A percentile compares a stretch with the other conserved stretches of the same genome.
phyloP scores from a whole-genome alignment of 2,329 filamentous ascomycete genomes.

The Fusarium chaquense region DNA sequence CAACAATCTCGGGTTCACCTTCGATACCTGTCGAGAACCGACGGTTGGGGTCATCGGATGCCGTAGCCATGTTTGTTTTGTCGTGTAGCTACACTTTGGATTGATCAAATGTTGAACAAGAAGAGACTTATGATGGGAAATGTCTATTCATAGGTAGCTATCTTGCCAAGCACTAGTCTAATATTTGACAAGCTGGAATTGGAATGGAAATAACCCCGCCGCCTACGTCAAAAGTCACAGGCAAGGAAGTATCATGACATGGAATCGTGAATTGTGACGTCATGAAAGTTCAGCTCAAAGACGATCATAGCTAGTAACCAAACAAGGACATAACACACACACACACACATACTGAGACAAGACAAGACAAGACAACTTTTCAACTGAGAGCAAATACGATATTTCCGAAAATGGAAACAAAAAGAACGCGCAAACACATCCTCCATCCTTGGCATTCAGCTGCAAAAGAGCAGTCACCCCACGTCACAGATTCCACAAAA shows the following conservation, averaged over 20 bases:
- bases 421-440: neutral
- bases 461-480: neutral
- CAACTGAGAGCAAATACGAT: neutral
- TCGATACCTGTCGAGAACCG: conserved; percentile 33
- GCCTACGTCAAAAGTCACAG: conserved; percentile 38
- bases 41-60: conserved; percentile 23
- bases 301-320: conserved; percentile 4
- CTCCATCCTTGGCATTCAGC: conserved; percentile 6
- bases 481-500: conserved; percentile 33
- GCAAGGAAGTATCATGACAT: conserved; percentile 27
- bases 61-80: conserved; percentile 21
- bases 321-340: conserved; percentile 11
- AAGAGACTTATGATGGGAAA: neutral
- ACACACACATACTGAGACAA: neutral
- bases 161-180: neutral
- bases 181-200: conserved; percentile 2
- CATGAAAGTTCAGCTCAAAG: conserved; percentile 26
- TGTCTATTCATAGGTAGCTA: neutral
- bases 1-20: conserved; percentile 50
- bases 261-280: conserved; percentile 23
- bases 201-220: conserved; percentile 36
- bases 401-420: neutral
- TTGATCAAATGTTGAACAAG: neutral
- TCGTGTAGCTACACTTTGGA: neutral
- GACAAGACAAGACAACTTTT: neutral